These are phyloP conservation scores for Nothophaeocryptopus gaeumannii DNA, from an alignment of 2,329 filamentous ascomycete species.

Conservation along the genomic window DNA sequence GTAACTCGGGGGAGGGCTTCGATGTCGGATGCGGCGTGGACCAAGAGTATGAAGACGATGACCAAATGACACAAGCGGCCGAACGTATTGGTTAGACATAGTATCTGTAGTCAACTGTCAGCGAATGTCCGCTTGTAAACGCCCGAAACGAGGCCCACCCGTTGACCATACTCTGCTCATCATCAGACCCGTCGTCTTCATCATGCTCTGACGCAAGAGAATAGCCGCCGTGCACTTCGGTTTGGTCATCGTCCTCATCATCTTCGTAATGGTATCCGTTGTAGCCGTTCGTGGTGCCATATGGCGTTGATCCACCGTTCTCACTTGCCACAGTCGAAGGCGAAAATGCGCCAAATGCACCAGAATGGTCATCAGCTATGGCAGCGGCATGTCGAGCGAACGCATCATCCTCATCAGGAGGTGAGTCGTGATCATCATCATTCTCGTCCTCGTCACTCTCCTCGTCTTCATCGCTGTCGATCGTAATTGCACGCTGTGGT, in stretches of 20 bases:
- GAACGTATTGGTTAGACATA: slow-evolving; percentile 12
- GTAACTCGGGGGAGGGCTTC: slow-evolving; percentile 7
- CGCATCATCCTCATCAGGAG: slow-evolving; percentile 8
- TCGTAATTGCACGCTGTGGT: slow-evolving; percentile 6
- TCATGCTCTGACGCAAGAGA: slow-evolving; percentile 6
- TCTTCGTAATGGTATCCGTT: slow-evolving; percentile 3
- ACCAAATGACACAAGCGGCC: neutral
- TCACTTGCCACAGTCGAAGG: too few species aligned
- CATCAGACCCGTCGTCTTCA: slow-evolving; percentile 14
- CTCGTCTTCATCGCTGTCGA: slow-evolving; percentile 17
- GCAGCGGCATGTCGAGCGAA: slow-evolving; percentile 6
- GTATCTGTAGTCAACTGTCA: slow-evolving; percentile 17
- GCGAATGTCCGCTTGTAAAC: slow-evolving; percentile 1
- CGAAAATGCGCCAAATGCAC: neutral
- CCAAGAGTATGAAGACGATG: slow-evolving; percentile 17
- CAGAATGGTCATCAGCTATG: slow-evolving; percentile 3
- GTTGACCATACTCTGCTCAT: slow-evolving; percentile 23
- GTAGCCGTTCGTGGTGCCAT: neutral
- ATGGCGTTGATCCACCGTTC: too few species aligned
- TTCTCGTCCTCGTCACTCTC: slow-evolving; percentile 3
- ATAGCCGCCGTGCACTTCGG: neutral
- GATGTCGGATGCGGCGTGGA: slow-evolving; percentile 15
- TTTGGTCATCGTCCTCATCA: slow-evolving; percentile 7
- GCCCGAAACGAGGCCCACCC: slow-evolving; percentile 24
- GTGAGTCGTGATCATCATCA: slow-evolving; percentile 6